Percentiles rank a stretch among this genome's conserved stretches.
Evolutionary conservation across 176 grass and related monocot genomes (phyloP).

Genomic region (Melocanna baccifera): DNA sequence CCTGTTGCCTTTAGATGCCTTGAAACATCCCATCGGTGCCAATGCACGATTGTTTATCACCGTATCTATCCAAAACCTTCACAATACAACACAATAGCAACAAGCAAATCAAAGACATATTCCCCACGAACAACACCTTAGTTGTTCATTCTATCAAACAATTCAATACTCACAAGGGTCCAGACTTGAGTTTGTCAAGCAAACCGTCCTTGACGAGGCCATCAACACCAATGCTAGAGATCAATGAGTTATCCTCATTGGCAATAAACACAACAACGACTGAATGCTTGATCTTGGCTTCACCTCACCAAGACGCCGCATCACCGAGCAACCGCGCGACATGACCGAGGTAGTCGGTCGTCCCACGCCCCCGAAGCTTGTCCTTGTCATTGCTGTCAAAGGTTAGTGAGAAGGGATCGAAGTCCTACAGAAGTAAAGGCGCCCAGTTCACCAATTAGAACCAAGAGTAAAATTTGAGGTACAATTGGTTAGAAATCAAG

Average conservation of each 20-base stretch:
- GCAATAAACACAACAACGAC: conserved; percentile 87
- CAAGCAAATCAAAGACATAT: conserved; percentile 1
- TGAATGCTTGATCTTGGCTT: conserved; percentile 70
- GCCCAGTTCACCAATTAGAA: no score
- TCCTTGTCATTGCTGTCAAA: conserved; percentile 77
- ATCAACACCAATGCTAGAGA: conserved; percentile 70
- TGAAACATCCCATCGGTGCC: conserved; percentile 76
- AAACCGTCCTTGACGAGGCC: conserved; percentile 73
- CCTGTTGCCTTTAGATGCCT: conserved; percentile 82
- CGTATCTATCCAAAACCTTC: conserved; percentile 96
- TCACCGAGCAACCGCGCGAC: conserved; percentile 85
- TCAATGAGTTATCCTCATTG: conserved; percentile 88
- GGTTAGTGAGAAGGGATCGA: no score
- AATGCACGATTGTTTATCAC: conserved; percentile 93
- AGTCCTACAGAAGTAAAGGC: no score
- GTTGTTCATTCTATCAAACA: neutral
- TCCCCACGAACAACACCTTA: neutral
- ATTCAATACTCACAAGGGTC: conserved; percentile 64
- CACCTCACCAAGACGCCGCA: conserved; percentile 68
- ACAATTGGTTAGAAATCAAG: neutral
- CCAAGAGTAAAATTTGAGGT: conserved; percentile 20
- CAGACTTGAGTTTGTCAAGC: conserved; percentile 70
- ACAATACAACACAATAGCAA: conserved; percentile 1
- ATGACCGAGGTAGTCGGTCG: conserved; percentile 84
- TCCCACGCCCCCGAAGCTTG: conserved; percentile 73